Percentiles rank a stretch among this genome's conserved stretches.
phyloP scores from a whole-genome alignment of 177 flowering plant species.

The Vitis hybrid region DNA sequence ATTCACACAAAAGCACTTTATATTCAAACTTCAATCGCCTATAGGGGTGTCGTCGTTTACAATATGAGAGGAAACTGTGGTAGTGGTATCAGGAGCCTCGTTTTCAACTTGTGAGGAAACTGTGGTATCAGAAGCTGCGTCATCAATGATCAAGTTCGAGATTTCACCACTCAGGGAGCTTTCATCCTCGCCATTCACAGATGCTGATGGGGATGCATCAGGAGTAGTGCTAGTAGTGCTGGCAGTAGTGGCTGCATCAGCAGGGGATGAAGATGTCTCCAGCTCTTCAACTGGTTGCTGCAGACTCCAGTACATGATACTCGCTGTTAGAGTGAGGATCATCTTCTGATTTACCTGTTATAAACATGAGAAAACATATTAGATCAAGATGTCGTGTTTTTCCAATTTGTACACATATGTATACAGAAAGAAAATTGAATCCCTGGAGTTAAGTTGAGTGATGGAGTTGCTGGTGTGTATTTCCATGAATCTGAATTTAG shows the following conservation, averaged over 20 bases:
- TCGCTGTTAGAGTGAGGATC: conserved; percentile 85
- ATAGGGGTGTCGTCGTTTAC: not conserved
- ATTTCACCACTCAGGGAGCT: conserved; percentile 32
- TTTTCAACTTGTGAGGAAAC: conserved; percentile 35
- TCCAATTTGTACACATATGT: too few species aligned
- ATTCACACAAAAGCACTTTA: not conserved
- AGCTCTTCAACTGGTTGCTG: conserved; percentile 55
- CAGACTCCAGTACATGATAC: conserved; percentile 96
- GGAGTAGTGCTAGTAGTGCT: conserved; percentile 19
- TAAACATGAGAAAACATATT: not conserved
- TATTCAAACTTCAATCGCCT: too few species aligned
- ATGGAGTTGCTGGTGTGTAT: too few species aligned
- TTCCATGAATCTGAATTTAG: too few species aligned
- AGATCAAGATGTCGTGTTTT: too few species aligned
- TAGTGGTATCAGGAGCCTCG: conserved; percentile 2
- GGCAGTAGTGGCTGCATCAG: conserved; percentile 7
- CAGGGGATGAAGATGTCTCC: conserved; percentile 35
- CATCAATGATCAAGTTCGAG: conserved; percentile 48
- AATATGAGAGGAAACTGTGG: not conserved
- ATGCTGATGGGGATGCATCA: conserved; percentile 39
- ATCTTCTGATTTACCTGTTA: conserved; percentile 94
- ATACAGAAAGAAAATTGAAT: too few species aligned
- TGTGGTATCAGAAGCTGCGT: conserved; percentile 38
- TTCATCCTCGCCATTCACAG: conserved; percentile 42
- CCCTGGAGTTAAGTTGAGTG: too few species aligned